A percentile compares a stretch with the other conserved stretches of the same genome.
phyloP scores from a whole-genome alignment of 495 filamentous ascomycete genomes.

The Cryomyces antarcticus region DNA sequence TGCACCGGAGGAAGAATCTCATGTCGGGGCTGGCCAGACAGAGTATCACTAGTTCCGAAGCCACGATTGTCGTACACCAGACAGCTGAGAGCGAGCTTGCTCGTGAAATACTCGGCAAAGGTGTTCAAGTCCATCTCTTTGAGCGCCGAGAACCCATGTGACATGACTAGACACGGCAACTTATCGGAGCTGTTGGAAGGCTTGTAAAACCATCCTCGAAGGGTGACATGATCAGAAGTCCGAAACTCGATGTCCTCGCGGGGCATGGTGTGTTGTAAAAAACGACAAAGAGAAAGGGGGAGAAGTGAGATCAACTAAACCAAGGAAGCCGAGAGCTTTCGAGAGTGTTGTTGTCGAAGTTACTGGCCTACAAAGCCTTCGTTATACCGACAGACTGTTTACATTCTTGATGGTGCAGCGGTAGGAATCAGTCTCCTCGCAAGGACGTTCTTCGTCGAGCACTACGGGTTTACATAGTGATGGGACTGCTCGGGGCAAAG shows the following conservation, averaged over 20 bases:
- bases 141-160: constrained; percentile 13
- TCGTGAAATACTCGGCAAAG: constrained; percentile 13
- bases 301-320: too few species aligned
- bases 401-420: too few species aligned
- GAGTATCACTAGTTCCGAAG: constrained; percentile 17
- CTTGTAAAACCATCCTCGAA: constrained; percentile 9
- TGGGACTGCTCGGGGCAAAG: too few species aligned
- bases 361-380: too few species aligned
- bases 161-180: constrained; percentile 15
- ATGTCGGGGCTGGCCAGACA: constrained; percentile 10
- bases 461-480: too few species aligned
- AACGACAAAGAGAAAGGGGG: too few species aligned
- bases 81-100: constrained; percentile 8
- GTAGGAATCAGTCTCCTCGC: too few species aligned
- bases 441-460: too few species aligned
- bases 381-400: too few species aligned
- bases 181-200: constrained; percentile 1
- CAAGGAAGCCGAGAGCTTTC: too few species aligned
- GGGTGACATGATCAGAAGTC: constrained; percentile 6
- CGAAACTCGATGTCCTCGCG: constrained; percentile 9
- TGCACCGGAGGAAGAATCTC: constrained; percentile 17
- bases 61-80: constrained; percentile 21
- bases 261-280: constrained; percentile 3
- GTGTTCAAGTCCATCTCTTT: constrained; percentile 14
- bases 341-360: too few species aligned